Base-by-base conservation (phyloP, 805 yeast species). In the Saturnispora ahearnii region DNA sequence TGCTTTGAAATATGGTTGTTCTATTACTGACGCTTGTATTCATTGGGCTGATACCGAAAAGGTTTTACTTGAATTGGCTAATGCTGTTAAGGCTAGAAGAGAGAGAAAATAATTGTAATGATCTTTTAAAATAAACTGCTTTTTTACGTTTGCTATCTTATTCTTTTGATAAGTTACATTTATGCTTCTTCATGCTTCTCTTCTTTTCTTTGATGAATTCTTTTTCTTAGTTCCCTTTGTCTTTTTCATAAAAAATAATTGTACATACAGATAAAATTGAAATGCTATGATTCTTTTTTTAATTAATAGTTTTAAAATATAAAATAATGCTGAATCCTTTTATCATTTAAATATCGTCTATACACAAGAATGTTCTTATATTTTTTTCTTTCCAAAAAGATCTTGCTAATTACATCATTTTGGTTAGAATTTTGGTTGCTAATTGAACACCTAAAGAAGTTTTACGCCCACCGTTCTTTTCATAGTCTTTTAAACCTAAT, bases 21-120 rank as follows among this genome's bases (percentile, higher is more conserved):
- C 96, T 30, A 89, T 91, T 60, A 91, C 99, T n/a, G 99, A 91
- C 68, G 96, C 96, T 31, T 91, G 99, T 75, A 89, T 91, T 53
- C 78, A 87, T 53, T 87, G 96, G 88, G 93, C 85, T 48, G 73
- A 80, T 45, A 91, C 99, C 15, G 91, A 75, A 45, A 69, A 66
- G 26, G 91, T 88, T 49, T 74, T 91, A 59, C 76, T 73, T 46
- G 71, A 73, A 46, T 78, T 91, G 60, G 82, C 97, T 26, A 76
- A 77, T 32, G 95, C 96, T 52, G 93, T 91, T 30, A 78, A 79
- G 66, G 72, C 73, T 44, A 84, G 97, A 75, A 83, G 97, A 74
- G 44, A 42, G 18, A 36, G 21, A 36, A 36, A 15, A 5, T 36
- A 18, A 36, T 8, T 8, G 10, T 18, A 9, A 18, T 18, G 4